Base-by-base conservation (phyloP, 2,329 filamentous ascomycete species). In the Pseudogymnoascus sp. region DNA sequence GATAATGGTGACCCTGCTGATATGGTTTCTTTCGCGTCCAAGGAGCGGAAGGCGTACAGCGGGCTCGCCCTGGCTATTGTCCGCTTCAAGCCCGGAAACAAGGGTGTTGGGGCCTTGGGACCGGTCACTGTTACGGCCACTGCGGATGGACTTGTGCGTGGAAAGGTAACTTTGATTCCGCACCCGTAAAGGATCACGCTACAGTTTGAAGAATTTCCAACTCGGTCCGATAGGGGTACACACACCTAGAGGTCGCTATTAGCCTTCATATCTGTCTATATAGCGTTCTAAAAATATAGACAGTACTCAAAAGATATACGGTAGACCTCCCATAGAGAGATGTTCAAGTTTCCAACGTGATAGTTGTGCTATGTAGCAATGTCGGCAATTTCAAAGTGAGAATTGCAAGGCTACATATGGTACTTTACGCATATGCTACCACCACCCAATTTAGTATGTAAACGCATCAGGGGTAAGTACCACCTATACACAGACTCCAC, bases 1-100 rank as follows among this genome's bases (percentile, higher is more conserved):
- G 81, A 84, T 60, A 83, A 83, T 62, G 82, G 82, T 1, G 75
- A 82, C 62, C 78, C 78, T 3, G 71, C 76, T 1, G 78, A 82
- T 63, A 72, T 79, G 67, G 75, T 72, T 2, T 68, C 75, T 1
- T 82, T 82, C 66, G 74, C 76, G 0, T 76, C 74, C 2, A 65
- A 65, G 7, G 71, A 70, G 38, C 72, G 79, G 11, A 76, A 77
- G 46, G 77, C 77, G 0, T 79, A 78, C 61, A 74, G 72, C 33
- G 78, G 79, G 0, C 69, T 75, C 3, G 75, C 75, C 0, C 70
- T 81, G 16, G 76, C 74, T 2, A 76, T 80, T 62, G 73, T 80
- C 0, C 69, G 70, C 5, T 68, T 72, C 10, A 33, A 33, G 28
- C n/a, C n/a, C 2, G 50, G 28, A 33, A 0, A 33, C 3, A 68